Conservation (phyloP, 1,284 basidiomycete genomes). For the Cutaneotrichosporon dermatis region DNA sequence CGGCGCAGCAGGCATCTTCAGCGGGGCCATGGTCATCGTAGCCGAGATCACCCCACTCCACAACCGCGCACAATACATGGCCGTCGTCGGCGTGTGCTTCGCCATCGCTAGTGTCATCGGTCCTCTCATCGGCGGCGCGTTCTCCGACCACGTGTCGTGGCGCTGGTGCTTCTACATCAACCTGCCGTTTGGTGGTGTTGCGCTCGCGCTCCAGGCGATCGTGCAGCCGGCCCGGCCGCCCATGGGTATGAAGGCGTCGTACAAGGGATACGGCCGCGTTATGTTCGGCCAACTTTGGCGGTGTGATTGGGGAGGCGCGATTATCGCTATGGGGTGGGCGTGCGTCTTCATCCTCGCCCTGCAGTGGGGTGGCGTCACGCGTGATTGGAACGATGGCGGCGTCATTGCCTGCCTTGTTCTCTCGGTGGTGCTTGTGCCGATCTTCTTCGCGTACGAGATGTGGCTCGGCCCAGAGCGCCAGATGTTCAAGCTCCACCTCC, state of each 20-base stretch:
- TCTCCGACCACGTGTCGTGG: conserved; percentile 50
- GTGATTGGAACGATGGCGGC: conserved; percentile 42
- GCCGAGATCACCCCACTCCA: conserved; percentile 43
- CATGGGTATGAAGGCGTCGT: conserved; percentile 33
- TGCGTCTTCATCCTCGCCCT: conserved; percentile 38
- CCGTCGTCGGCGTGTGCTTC: conserved; percentile 38
- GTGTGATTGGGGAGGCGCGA: conserved; percentile 45
- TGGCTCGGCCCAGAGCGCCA: conserved; percentile 41
- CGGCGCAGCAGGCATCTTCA: conserved; percentile 54
- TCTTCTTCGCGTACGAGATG: conserved; percentile 45
- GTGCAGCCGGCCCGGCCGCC: conserved; percentile 35
- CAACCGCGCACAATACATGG: conserved; percentile 38
- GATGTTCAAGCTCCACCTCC: conserved; percentile 48
- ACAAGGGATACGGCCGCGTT: conserved; percentile 38
- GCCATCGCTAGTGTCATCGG: conserved; percentile 49
- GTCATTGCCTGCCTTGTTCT: conserved; percentile 48
- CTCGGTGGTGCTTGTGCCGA: conserved; percentile 34
- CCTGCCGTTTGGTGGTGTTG: conserved; percentile 38
- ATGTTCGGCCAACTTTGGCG: conserved; percentile 35
- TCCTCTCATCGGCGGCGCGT: conserved; percentile 50
- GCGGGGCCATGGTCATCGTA: conserved; percentile 44
- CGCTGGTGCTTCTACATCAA: conserved; percentile 49
- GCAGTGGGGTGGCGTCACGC: conserved; percentile 46
- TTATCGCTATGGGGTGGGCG: conserved; percentile 40
- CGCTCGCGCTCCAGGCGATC: conserved; percentile 30